Evolutionary conservation across 2,329 filamentous ascomycete species (phyloP).

Genomic region (Emericellopsis cladophorae): DNA sequence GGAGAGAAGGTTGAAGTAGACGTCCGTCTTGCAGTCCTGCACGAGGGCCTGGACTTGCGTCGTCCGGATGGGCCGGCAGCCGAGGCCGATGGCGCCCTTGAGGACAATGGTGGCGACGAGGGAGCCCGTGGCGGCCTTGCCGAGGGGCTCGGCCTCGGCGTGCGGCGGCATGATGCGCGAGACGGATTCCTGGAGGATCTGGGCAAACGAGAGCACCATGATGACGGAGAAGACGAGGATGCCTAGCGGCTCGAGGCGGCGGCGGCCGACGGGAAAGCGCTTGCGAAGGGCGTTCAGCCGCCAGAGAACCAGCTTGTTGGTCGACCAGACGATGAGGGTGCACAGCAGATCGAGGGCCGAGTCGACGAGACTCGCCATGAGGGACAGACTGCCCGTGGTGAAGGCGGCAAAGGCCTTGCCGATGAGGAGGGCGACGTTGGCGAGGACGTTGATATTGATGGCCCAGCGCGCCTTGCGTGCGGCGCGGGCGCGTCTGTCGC

Average conservation of each 20-base stretch:
- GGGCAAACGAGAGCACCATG: slow-evolving; percentile 72
- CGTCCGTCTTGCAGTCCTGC: slow-evolving; percentile 44
- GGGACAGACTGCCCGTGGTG: slow-evolving; percentile 66
- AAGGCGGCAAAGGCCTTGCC: slow-evolving; percentile 67
- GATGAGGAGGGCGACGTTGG: slow-evolving; percentile 59
- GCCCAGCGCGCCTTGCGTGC: slow-evolving; percentile 33
- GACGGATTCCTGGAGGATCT: slow-evolving; percentile 59
- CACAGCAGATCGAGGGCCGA: slow-evolving; percentile 66
- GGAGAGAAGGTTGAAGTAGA: slow-evolving; percentile 78
- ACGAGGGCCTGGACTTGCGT: slow-evolving; percentile 64
- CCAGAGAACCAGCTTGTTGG: slow-evolving; percentile 57
- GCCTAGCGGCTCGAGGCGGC: slow-evolving; percentile 59
- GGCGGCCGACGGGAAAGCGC: slow-evolving; percentile 59
- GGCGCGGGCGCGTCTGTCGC: slow-evolving; percentile 10
- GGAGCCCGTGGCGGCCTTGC: slow-evolving; percentile 20
- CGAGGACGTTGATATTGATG: slow-evolving; percentile 70
- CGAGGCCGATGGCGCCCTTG: slow-evolving; percentile 72
- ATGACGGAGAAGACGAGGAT: slow-evolving; percentile 70
- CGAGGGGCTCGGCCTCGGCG: slow-evolving; percentile 27
- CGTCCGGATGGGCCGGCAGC: slow-evolving; percentile 71
- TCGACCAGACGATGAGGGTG: slow-evolving; percentile 69
- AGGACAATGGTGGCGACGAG: slow-evolving; percentile 65
- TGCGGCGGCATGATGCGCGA: slow-evolving; percentile 44
- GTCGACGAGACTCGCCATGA: slow-evolving; percentile 65
- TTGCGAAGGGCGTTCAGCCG: slow-evolving; percentile 35